phyloP scores from a whole-genome alignment of 2,329 filamentous ascomycete genomes.

The Ramularia collo-cygni region DNA sequence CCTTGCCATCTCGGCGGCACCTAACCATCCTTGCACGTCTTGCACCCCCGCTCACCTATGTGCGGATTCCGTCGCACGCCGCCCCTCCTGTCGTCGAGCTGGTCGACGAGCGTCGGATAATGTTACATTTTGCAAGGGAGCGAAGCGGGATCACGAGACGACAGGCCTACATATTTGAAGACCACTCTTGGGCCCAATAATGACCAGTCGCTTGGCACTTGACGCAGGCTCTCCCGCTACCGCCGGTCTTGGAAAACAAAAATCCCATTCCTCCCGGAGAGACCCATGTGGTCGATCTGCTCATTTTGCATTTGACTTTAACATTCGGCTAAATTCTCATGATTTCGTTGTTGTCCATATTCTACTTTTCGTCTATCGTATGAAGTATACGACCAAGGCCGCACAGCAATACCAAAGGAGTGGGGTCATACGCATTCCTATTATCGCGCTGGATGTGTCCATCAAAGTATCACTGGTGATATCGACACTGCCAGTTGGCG shows the following conservation, averaged over 20 bases:
- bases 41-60: slow-evolving; percentile 9
- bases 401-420: slow-evolving; percentile 9
- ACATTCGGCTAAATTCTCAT: no score
- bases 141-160: slow-evolving; percentile 10
- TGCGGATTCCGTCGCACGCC: slow-evolving; percentile 12
- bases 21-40: slow-evolving; percentile 10
- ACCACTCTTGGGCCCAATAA: no score
- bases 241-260: no score
- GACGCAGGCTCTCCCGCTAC: no score
- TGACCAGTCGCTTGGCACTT: no score
- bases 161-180: neutral
- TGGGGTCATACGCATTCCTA: no score
- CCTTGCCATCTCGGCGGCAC: slow-evolving; percentile 14
- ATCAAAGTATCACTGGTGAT: slow-evolving; percentile 7
- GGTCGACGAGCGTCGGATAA: slow-evolving; percentile 15
- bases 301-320: no score
- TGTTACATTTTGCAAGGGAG: slow-evolving; percentile 11
- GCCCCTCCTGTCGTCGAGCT: slow-evolving; percentile 14
- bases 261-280: no score
- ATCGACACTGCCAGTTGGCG: slow-evolving; percentile 9
- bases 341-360: no score
- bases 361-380: no score
- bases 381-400: no score
- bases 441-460: slow-evolving; percentile 10
- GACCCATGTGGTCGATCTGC: no score